These are phyloP conservation scores for Kazachstania bromeliacearum DNA, from an alignment of 805 yeast species.

Conservation along the genomic window DNA sequence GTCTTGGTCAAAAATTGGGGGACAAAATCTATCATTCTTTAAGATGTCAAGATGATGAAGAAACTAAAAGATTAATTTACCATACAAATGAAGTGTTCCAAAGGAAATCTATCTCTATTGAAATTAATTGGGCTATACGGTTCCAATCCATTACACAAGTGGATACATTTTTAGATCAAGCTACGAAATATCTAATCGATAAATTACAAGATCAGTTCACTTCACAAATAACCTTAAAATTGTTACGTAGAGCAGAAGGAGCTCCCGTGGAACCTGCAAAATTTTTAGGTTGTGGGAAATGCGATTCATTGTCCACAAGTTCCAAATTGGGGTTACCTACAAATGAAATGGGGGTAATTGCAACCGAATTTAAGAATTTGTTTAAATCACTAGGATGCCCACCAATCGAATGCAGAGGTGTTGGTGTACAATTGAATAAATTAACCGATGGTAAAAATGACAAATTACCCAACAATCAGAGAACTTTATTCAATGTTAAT, in stretches of 20 bases:
- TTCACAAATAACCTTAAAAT: conserved; percentile 49
- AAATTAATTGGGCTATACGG: conserved; percentile 85
- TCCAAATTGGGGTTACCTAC: conserved; percentile 54
- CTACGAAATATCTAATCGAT: conserved; percentile 49
- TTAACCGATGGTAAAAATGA: conserved; percentile 33
- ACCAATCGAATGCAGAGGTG: conserved; percentile 64
- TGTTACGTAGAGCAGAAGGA: conserved; percentile 51
- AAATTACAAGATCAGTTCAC: conserved; percentile 47
- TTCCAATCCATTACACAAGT: conserved; percentile 53
- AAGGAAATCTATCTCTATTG: conserved; percentile 75
- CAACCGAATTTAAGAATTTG: conserved; percentile 48
- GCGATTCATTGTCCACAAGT: conserved; percentile 55
- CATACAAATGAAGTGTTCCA: conserved; percentile 40
- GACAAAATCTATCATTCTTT: conserved; percentile 48
- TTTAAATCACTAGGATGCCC: conserved; percentile 50
- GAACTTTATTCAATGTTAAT: neutral
- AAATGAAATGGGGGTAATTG: conserved; percentile 48
- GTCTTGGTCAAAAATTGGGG: conserved; percentile 66
- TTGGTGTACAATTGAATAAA: conserved; percentile 60
- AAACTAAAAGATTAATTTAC: conserved; percentile 40
- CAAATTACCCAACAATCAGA: neutral
- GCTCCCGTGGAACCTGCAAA: conserved; percentile 76
- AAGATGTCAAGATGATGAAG: conserved; percentile 59
- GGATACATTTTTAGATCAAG: conserved; percentile 48
- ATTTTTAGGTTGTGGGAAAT: conserved; percentile 74